Evolutionary conservation across 371 early-diverging fungal genomes (phyloP), one percentile per base, ranked within the genome.

Genomic region (Mortierella sp.): DNA sequence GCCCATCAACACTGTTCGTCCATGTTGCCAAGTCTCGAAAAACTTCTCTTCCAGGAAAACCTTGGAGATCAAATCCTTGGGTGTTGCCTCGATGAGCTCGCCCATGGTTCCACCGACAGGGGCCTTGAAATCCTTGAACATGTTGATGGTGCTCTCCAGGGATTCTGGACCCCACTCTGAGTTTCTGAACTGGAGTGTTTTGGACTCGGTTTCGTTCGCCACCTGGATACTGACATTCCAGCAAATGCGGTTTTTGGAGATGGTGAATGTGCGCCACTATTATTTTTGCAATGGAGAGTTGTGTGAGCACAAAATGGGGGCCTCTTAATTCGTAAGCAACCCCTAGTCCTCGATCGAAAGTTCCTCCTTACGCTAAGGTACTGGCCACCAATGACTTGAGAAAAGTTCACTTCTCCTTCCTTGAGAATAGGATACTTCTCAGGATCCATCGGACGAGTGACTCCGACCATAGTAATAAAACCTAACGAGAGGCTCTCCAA

Each of bases 1-100:
- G 16, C 61, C 67, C 10, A 60, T 55, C 0, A 72, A 43, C 2
- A 49, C 64, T 4, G 59, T 60, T 2, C 67, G 46, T 0, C 57
- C 53, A 55, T 62, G 19, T 23, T 59, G 28, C 73, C 73, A 67
- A 1, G 73, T 67, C 58, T 67, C 54, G 39, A 65, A 67, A 3
- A 66, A 14, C 52, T 63, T 62, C 24, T 72, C 64, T 38, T 67
- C 67, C 3, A 67, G 47, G 19, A 50, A 59, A 39, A 71, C 72
- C 26, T 28, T 61, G 7, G 66, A 71, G 18, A 59, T 61, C 18
- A 19, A 9, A 7, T 64, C 65, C 42, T 47, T 42, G 18, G 57
- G 53, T 4, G 72, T 72, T 0, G 46, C 54, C 3, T 65, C 62
- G 18, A 72, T 48, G 23, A 72, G 2, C 8, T 58, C 60, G 1